phyloP scores from a whole-genome alignment of 495 filamentous ascomycete genomes.

The Aspergillus asperescens region DNA sequence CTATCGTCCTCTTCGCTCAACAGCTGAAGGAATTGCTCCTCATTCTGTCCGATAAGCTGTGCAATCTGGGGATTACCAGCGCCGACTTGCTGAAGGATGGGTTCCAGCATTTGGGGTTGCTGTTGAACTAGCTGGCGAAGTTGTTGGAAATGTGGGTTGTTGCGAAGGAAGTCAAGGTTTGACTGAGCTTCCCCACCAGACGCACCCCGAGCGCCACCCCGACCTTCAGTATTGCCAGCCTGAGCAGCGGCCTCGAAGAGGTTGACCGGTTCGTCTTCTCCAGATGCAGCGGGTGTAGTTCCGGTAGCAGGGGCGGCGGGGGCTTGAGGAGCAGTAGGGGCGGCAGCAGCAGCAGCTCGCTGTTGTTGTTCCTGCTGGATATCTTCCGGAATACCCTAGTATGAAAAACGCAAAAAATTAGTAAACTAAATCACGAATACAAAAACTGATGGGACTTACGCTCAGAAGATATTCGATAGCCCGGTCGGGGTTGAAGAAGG shows the following conservation, averaged over 20 bases:
- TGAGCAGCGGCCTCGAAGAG: conserved; percentile 91
- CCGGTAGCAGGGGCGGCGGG: conserved; percentile 34
- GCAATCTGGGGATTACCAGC: conserved; percentile 93
- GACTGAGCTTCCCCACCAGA: conserved; percentile 55
- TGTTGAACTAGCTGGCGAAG: conserved; percentile 94
- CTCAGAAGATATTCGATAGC: conserved; percentile 92
- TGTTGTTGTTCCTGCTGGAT: conserved; percentile 63
- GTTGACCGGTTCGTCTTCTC: conserved; percentile 68
- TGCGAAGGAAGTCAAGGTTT: conserved; percentile 91
- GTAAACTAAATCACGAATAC: conserved; percentile 1
- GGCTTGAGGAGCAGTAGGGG: conserved; percentile 27
- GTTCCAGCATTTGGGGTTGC: conserved; percentile 96
- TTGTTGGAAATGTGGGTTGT: conserved; percentile 96
- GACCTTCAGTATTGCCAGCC: conserved; percentile 54
- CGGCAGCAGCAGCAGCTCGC: conserved; percentile 30
- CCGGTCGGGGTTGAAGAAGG: conserved; percentile 93
- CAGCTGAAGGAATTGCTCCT: conserved; percentile 85
- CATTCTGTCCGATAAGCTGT: conserved; percentile 79
- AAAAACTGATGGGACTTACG: conserved; percentile 47
- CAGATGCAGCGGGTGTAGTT: conserved; percentile 34
- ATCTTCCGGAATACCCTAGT: conserved; percentile 83
- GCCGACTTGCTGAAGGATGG: conserved; percentile 93
- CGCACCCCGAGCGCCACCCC: conserved; percentile 45
- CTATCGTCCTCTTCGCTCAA: conserved; percentile 77
- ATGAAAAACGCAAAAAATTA: conserved; percentile 12